phyloP scores from a whole-genome alignment of 441 rosid species.

The Mallotus japonicus region DNA sequence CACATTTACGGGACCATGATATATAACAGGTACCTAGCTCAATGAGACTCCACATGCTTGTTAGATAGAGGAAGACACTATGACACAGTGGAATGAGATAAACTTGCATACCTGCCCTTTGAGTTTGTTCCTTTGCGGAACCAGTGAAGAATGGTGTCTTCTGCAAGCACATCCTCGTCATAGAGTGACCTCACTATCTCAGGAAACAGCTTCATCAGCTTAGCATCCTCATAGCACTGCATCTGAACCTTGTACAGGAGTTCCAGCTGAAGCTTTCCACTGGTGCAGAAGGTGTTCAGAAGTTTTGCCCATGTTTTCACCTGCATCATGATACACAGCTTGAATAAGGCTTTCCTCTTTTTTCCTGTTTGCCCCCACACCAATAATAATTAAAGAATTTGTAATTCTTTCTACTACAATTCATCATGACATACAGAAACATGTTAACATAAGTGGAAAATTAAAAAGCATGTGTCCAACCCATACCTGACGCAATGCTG shows the following conservation, averaged over 20 bases:
- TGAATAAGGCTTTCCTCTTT: background rate
- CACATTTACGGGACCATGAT: too few species aligned
- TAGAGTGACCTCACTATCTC: slow-evolving; percentile 87
- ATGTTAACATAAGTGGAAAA: background rate
- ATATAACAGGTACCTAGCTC: background rate
- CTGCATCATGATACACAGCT: slow-evolving; percentile 33
- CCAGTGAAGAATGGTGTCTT: slow-evolving; percentile 92
- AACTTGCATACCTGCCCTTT: slow-evolving; percentile 75
- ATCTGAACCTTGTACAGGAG: slow-evolving; percentile 91
- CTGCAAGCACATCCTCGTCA: slow-evolving; percentile 91
- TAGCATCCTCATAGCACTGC: slow-evolving; percentile 98
- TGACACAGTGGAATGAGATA: background rate
- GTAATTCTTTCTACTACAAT: background rate
- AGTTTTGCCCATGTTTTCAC: slow-evolving; percentile 89
- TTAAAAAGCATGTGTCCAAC: background rate
- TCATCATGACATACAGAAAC: background rate
- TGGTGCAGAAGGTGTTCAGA: slow-evolving; percentile 75
- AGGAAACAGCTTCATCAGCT: slow-evolving; percentile 94
- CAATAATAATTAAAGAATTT: background rate
- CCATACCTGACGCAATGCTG: slow-evolving; percentile 84
- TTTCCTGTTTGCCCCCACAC: background rate
- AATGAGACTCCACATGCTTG: background rate
- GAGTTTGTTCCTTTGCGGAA: slow-evolving; percentile 81
- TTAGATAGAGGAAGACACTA: background rate
- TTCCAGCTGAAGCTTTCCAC: slow-evolving; percentile 87